Conservation (phyloP, 345 rosid species). For the Arabis hirsuta region DNA sequence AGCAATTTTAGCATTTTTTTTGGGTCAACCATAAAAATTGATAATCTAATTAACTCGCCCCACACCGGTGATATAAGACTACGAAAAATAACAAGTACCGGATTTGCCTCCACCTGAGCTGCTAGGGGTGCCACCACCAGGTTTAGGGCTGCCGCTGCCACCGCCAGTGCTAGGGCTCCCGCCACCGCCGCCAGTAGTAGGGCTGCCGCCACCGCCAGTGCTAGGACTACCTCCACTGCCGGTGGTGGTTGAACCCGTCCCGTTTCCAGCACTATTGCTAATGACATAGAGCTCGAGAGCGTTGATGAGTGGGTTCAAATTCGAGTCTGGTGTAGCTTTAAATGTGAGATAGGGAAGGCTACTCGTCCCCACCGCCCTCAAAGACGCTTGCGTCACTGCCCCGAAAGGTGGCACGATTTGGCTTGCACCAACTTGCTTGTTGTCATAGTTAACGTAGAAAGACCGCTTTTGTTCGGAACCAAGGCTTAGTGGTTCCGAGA, state of each 20-base stretch:
- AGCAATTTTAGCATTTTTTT: no score
- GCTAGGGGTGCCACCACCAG: neutral
- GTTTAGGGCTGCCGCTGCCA: neutral
- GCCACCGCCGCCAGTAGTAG: constrained; percentile 16
- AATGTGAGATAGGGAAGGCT: neutral
- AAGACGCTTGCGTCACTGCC: constrained; percentile 3
- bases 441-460: constrained; percentile 10
- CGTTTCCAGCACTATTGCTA: constrained; percentile 25
- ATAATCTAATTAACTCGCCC: no score
- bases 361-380: constrained; percentile 11
- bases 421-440: constrained; percentile 22
- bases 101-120: constrained; percentile 26
- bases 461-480: constrained; percentile 28
- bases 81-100: constrained; percentile 4
- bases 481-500: constrained; percentile 35
- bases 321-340: constrained; percentile 35
- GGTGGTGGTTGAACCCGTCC: constrained; percentile 10
- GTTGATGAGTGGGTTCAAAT: constrained; percentile 33
- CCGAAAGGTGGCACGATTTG: constrained; percentile 26
- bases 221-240: constrained; percentile 23
- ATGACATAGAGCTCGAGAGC: constrained; percentile 33
- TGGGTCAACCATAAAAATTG: no score
- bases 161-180: neutral
- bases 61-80: neutral
- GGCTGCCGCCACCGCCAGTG: constrained; percentile 6